Conservation (phyloP, 1,139 yeast genomes). For the Geotrichum histeridarum region DNA sequence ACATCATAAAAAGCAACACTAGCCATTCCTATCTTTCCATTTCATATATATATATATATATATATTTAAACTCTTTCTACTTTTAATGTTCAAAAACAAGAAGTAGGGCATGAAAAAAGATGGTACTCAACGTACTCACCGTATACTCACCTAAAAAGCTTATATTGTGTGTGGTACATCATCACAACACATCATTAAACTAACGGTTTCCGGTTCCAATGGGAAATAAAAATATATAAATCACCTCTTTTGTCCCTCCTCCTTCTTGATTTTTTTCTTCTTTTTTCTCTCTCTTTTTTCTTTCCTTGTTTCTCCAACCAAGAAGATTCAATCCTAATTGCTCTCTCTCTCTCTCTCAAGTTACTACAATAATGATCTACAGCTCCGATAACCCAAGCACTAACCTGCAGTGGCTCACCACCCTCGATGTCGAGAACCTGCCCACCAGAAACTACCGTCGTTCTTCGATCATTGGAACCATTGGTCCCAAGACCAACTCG, state of each 20-base stretch:
- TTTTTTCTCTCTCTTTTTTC: conserved; percentile 1
- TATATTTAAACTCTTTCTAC: background rate
- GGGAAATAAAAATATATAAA: background rate
- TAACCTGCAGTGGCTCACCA: conserved; percentile 71
- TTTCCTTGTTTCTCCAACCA: background rate
- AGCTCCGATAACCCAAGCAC: conserved; percentile 35
- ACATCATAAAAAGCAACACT: too few relatives aligned
- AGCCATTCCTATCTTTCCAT: too few relatives aligned
- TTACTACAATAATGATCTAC: conserved; percentile 28
- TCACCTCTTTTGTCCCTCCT: background rate
- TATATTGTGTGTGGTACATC: too few relatives aligned
- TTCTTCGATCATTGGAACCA: conserved; percentile 95
- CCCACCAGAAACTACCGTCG: conserved; percentile 88
- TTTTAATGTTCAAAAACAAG: background rate
- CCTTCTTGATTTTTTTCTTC: conserved; percentile 1
- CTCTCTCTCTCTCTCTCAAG: background rate
- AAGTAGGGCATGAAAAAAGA: background rate
- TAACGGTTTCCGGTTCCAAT: too few relatives aligned
- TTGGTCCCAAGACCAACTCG: conserved; percentile 93
- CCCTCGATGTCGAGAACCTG: conserved; percentile 68
- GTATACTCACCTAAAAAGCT: too few relatives aligned
- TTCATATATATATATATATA: too few relatives aligned
- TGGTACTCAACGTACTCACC: background rate
- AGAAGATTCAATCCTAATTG: background rate
- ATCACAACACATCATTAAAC: too few relatives aligned